Conservation (phyloP, 2,329 filamentous ascomycete genomes). For the Spiromastix sp. region DNA sequence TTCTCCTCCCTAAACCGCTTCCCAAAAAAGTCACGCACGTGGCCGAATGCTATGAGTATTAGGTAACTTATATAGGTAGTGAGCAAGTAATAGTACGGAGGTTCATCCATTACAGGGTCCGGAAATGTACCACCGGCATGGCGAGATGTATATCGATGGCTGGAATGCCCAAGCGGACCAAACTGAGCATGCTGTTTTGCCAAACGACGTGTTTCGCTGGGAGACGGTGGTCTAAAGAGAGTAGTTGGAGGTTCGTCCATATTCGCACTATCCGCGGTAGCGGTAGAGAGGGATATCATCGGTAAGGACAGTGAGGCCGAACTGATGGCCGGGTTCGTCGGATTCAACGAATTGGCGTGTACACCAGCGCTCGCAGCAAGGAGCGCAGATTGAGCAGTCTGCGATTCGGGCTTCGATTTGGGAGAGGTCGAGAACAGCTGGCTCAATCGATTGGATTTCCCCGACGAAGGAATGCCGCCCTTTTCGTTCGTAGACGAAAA, state of each 20-base stretch:
- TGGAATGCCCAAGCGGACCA: constrained; percentile 67
- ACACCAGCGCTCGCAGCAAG: constrained; percentile 52
- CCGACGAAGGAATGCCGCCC: constrained; percentile 38
- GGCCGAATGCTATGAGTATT: constrained; percentile 87
- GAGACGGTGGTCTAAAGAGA: constrained; percentile 78
- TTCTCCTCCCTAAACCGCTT: constrained; percentile 84
- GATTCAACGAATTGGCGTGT: constrained; percentile 39
- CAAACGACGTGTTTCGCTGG: constrained; percentile 67
- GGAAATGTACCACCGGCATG: constrained; percentile 72
- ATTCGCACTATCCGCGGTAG: constrained; percentile 63
- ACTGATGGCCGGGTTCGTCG: constrained; percentile 51
- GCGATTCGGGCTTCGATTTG: constrained; percentile 56
- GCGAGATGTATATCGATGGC: constrained; percentile 80
- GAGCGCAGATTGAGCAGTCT: constrained; percentile 46
- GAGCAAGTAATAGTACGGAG: constrained; percentile 90
- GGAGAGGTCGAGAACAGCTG: constrained; percentile 75
- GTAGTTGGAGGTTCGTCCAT: constrained; percentile 65
- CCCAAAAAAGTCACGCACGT: constrained; percentile 94
- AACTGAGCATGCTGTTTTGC: constrained; percentile 82
- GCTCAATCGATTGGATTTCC: constrained; percentile 64
- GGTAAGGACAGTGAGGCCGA: constrained; percentile 69
- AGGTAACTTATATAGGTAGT: constrained; percentile 98
- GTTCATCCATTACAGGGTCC: constrained; percentile 83
- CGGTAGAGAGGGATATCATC: constrained; percentile 83
- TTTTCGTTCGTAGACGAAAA: constrained; percentile 45